phyloP scores from a whole-genome alignment of 192 early-diverging fungal genomes.

The Gonapodya prolifera region DNA sequence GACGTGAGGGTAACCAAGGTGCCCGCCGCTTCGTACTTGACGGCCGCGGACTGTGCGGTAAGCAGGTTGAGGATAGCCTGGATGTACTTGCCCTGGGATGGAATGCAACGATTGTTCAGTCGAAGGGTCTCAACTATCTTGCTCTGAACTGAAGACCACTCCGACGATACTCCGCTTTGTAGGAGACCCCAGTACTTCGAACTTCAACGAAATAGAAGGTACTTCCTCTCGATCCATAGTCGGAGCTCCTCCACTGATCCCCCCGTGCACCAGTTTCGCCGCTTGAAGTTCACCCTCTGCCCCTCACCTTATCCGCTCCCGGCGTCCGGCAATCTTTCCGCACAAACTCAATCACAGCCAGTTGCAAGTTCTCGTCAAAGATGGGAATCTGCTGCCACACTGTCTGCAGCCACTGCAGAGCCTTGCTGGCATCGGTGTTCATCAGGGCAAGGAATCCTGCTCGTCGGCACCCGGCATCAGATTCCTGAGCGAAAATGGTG shows the following conservation, averaged over 20 bases:
- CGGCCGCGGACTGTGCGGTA: conserved; percentile 65
- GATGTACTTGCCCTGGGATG: conserved; percentile 69
- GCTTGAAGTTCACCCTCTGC: conserved; percentile 1
- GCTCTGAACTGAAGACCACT: too few species aligned
- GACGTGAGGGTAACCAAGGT: conserved; percentile 79
- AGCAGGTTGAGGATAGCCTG: conserved; percentile 80
- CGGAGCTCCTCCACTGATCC: too few species aligned
- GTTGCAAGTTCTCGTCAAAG: conserved; percentile 87
- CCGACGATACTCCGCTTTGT: too few species aligned
- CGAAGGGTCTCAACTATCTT: too few species aligned
- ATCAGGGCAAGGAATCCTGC: conserved; percentile 92
- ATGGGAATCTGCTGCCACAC: conserved; percentile 57
- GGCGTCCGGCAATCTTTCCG: conserved; percentile 77
- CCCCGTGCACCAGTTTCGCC: too few species aligned
- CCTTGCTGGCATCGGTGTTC: conserved; percentile 57
- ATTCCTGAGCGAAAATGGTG: conserved; percentile 44
- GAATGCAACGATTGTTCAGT: neutral
- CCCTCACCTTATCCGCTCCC: conserved; percentile 61
- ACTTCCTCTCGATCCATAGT: too few species aligned
- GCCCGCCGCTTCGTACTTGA: conserved; percentile 95
- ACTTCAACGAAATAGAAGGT: neutral
- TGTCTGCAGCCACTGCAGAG: conserved; percentile 73
- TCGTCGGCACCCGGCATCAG: conserved; percentile 81
- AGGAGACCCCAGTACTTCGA: neutral
- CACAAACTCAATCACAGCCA: conserved; percentile 87